Percentiles rank a stretch among this genome's conserved stretches.
Conservation (phyloP, 495 filamentous ascomycete genomes). For the Cercophora scortea region DNA sequence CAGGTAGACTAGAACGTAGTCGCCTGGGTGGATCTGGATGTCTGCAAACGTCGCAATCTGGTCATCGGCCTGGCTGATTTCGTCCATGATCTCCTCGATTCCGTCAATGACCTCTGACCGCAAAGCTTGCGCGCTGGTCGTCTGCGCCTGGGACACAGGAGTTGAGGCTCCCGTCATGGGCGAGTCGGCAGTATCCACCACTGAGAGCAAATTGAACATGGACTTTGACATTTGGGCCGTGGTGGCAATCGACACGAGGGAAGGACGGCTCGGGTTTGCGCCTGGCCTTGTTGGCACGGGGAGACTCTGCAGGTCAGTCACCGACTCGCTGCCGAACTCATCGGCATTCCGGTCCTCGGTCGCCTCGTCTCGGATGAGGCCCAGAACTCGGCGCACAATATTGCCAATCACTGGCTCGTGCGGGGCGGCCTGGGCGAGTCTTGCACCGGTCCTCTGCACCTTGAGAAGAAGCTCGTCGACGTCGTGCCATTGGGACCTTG, state of each 20-base stretch:
- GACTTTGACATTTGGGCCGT: conserved; percentile 54
- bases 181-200: conserved; percentile 11
- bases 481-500: conserved; percentile 60
- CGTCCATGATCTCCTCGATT: conserved; percentile 86
- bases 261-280: conserved; percentile 30
- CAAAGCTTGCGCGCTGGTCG: conserved; percentile 40
- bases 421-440: conserved; percentile 73
- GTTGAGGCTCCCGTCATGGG: conserved; percentile 38
- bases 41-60: conserved; percentile 80
- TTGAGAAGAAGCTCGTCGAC: conserved; percentile 68
- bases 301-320: conserved; percentile 22
- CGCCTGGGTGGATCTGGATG: conserved; percentile 83
- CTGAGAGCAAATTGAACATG: conserved; percentile 73
- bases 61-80: conserved; percentile 79
- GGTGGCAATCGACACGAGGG: conserved; percentile 33
- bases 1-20: conserved; percentile 78
- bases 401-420: conserved; percentile 89
- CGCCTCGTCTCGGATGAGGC: conserved; percentile 84
- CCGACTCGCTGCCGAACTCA: conserved; percentile 35
- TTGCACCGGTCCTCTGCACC: conserved; percentile 65
- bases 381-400: conserved; percentile 81
- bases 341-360: conserved; percentile 71
- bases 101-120: conserved; percentile 84
- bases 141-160: conserved; percentile 26
- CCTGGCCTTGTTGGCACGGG: conserved; percentile 22